Evolutionary conservation across 2,329 filamentous ascomycete species (phyloP).

Genomic region (Penicillium sp.): DNA sequence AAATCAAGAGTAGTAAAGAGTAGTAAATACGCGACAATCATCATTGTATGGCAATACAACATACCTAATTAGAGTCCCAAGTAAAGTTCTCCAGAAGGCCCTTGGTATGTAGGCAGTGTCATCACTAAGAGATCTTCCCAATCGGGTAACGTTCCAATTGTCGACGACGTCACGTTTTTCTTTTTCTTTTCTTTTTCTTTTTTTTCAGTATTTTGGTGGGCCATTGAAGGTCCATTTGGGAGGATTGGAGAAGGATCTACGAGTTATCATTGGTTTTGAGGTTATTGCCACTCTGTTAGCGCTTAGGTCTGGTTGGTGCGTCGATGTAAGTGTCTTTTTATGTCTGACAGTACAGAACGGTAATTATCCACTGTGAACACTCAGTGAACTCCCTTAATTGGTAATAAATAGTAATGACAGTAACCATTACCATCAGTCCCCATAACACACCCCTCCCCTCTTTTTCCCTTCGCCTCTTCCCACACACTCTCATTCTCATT

Average conservation of each 20-base stretch:
- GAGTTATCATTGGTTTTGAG: background rate
- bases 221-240: background rate
- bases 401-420: background rate
- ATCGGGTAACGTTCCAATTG: conserved; percentile 9
- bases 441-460: conserved; percentile 35
- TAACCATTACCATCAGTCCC: conserved; percentile 16
- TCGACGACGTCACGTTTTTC: conserved; percentile 26
- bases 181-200: background rate
- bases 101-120: conserved; percentile 1
- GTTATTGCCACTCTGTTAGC: conserved; percentile 13
- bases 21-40: background rate
- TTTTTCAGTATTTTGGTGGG: conserved; percentile 1
- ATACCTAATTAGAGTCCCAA: background rate
- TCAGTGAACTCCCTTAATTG: background rate
- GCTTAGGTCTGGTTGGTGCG: conserved; percentile 16
- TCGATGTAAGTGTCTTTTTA: conserved; percentile 6
- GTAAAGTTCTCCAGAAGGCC: background rate
- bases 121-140: conserved; percentile 2
- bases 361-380: background rate
- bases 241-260: background rate
- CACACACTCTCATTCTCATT: conserved; percentile 19
- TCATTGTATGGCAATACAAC: conserved; percentile 1
- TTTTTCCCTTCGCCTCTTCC: conserved; percentile 25
- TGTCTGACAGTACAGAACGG: background rate
- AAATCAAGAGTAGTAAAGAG: background rate